Base-by-base conservation (phyloP, 176 grass and related monocot genomes). In the Stipa capillata region DNA sequence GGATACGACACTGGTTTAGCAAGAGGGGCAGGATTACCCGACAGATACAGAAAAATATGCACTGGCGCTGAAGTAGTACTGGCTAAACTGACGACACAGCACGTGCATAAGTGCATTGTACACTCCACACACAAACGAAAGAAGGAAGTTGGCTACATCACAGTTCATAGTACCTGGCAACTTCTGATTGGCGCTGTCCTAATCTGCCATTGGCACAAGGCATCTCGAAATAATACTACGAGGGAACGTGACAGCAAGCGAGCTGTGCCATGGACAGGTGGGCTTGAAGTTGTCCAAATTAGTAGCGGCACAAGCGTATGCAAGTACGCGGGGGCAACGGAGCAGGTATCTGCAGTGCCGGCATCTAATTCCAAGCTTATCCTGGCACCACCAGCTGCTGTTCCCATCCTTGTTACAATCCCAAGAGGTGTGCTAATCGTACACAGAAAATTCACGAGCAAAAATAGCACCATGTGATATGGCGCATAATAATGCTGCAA, bases 361-460 rank as follows among this genome's bases (percentile, higher is more conserved):
- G 76, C 85, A 90, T 90, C 81, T 77, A 80, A 80, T 90, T 88
- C 88, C 82, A 85, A n/a, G 67, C 78, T 90, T 83, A 83, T 83
- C 65, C 5, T 52, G 88, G 85, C 81, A 85, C 18, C 77, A 90
- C 71, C 43, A 51, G 14, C 45, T n/a, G 12, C 3, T 72, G 62
- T 53, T 74, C 79, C 66, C 67, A 49, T 37, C 7, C 6, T 40
- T 27, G 33, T 14, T 20, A 27, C 21, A 2, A 21, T 20, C 1
- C 2, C 8, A 6, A n/a, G 41, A 61, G 6, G 25, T 35, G 44
- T 8, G 13, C 59, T 53, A 79, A 16, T 15, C 7, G 61, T 4
- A 79, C 45, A 29, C 31, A 5, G 1, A 33, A 59, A 47, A 17
- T 5, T 48, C 31, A 66, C 47, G n/a, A n/a, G n/a, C 47, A n/a